phyloP scores from a whole-genome alignment of 768 basidiomycete genomes.

The Podaxis sp. region DNA sequence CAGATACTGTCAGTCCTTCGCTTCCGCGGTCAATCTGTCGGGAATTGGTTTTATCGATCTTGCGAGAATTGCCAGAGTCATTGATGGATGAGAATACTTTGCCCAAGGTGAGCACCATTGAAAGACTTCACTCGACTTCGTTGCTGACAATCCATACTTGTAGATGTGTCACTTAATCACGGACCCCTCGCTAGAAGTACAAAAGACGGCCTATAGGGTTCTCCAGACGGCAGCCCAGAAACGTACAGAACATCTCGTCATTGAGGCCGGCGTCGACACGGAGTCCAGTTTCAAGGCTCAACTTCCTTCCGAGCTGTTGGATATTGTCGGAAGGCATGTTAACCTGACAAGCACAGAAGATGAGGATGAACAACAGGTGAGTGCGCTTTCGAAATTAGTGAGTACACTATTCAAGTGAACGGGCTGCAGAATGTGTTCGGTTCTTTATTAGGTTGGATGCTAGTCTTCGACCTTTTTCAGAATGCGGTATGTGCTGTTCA shows the following conservation, averaged over 20 bases:
- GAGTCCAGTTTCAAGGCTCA: slow-evolving; percentile 46
- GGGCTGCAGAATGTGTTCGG: slow-evolving; percentile 47
- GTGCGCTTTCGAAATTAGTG: background rate
- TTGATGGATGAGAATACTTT: slow-evolving; percentile 63
- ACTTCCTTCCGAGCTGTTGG: slow-evolving; percentile 65
- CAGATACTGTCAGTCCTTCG: slow-evolving; percentile 26
- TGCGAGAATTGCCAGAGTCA: slow-evolving; percentile 60
- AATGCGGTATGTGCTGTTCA: slow-evolving; percentile 60
- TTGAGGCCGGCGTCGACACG: slow-evolving; percentile 80
- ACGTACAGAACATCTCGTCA: slow-evolving; percentile 77
- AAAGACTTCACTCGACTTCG: background rate
- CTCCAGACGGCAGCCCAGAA: slow-evolving; percentile 65
- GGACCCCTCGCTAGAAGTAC: slow-evolving; percentile 60
- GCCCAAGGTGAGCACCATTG: slow-evolving; percentile 41
- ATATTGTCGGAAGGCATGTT: slow-evolving; percentile 50
- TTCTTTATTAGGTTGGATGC: slow-evolving; percentile 84
- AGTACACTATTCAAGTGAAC: background rate
- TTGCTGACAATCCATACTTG: background rate
- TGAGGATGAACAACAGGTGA: slow-evolving; percentile 33
- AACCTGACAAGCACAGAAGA: slow-evolving; percentile 32
- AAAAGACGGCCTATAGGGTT: slow-evolving; percentile 74
- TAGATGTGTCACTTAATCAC: slow-evolving; percentile 80
- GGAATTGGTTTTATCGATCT: slow-evolving; percentile 62
- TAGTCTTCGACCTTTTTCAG: slow-evolving; percentile 78
- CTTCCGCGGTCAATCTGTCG: slow-evolving; percentile 63